Evolutionary conservation across 1,139 yeast genomes (phyloP), one percentile per base, ranked within the genome.

Genomic region (Hyphopichia pseudoburtonii): DNA sequence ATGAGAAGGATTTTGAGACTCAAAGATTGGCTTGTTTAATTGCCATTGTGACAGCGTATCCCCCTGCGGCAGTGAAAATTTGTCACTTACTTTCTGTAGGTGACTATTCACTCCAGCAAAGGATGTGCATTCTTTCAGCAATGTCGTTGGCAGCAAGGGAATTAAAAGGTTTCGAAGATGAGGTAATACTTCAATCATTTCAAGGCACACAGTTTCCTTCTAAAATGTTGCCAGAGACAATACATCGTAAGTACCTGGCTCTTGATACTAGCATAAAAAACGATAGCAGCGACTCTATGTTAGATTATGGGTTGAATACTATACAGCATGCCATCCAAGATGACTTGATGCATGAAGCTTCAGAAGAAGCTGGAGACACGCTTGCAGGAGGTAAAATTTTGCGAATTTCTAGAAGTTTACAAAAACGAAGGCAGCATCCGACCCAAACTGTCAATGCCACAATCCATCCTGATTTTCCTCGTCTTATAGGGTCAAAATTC

Each of bases 51-150:
- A 76, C 70, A 0, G 56, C 78, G 2, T 63, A 62, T 34, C 81
- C 85, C 3, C 50, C 52, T 2, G 52, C 62, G 2, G 68, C 73
- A 0, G 47, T 62, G 0, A 66, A 63, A 37, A 43, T 80, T 3
- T 60, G 74, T 23, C 51, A 60, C 23, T 52, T 78, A 29, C 60
- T 82, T 21, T 59, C 71, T 3, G 58, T 69, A 0, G 89, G 87
- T 0, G 94, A 84, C 52, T 80, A 78, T 47, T 81, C 88, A 0
- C 60, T 84, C 15, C 83, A 79, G 45, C 82, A 78, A 43, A 57
- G 90, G 32, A 64, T 82, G 52, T 57, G 68, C 38, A 64, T 82
- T 16, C 56, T 84, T 22, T 70, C 85, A 1, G 63, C 80, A 0
- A 52, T 82, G 12, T 77, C 84, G 0, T 57, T 82, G 28, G 75